Conservation (phyloP, 164 flowering plant species). For the Aristolochia contorta region DNA sequence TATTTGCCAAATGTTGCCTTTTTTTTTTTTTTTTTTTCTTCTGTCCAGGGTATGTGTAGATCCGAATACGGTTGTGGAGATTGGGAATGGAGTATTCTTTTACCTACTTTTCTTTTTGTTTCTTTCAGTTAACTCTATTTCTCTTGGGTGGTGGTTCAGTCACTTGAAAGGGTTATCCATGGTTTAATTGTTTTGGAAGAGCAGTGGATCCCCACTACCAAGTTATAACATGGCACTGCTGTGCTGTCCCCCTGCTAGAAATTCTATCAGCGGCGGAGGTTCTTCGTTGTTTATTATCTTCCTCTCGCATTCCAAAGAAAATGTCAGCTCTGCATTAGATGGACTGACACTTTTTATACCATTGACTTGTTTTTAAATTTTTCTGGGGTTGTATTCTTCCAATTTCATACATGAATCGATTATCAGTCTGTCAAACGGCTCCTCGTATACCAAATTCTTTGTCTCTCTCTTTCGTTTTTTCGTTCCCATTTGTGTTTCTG, state of each 20-base stretch:
- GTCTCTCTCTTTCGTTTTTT: background rate
- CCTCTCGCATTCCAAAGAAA: background rate
- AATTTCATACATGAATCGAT: background rate
- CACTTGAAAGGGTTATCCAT: too few species aligned
- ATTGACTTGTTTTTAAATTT: background rate
- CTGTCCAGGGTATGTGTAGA: too few species aligned
- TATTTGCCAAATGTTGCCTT: too few species aligned
- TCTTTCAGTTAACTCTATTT: too few species aligned
- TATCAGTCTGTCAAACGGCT: background rate
- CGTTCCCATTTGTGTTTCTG: background rate
- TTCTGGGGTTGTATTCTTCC: background rate
- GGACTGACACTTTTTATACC: constrained; percentile 1
- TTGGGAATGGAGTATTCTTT: too few species aligned
- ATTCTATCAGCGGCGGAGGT: background rate
- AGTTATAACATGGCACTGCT: background rate
- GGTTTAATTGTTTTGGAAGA: too few species aligned
- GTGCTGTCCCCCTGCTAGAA: background rate
- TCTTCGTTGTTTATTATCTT: too few species aligned
- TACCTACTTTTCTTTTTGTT: too few species aligned
- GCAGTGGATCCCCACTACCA: background rate
- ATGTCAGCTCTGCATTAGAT: constrained; percentile 7
- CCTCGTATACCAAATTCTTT: background rate
- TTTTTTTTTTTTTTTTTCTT: too few species aligned
- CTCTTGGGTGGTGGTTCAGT: too few species aligned
- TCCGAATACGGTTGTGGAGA: too few species aligned